Conservation (phyloP, 306 rosid genomes). For the Vicia villosa region DNA sequence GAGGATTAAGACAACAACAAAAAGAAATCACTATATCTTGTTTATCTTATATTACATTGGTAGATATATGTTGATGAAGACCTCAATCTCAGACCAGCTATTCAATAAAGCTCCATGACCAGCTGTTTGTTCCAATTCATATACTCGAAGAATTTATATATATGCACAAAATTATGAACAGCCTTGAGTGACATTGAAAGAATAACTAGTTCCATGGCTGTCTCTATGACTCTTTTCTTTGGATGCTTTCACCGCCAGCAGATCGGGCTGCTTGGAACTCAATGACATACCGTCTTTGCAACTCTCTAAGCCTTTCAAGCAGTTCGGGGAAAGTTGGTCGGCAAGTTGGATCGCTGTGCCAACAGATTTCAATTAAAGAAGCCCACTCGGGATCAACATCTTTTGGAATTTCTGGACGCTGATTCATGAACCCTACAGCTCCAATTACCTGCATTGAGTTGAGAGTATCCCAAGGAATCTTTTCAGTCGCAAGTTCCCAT, state of each 20-base stretch:
- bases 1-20: not conserved
- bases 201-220: slow-evolving; percentile 30
- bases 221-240: slow-evolving; percentile 60
- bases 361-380: slow-evolving; percentile 91
- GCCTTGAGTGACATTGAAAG: slow-evolving; percentile 35
- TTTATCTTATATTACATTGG: slow-evolving; percentile 21
- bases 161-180: slow-evolving; percentile 33
- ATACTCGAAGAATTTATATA: not conserved
- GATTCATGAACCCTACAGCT: slow-evolving; percentile 99
- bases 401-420: slow-evolving; percentile 87
- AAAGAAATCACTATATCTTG: not conserved
- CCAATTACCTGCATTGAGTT: slow-evolving; percentile 99
- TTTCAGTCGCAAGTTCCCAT: slow-evolving; percentile 97
- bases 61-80: slow-evolving; percentile 38
- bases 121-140: slow-evolving; percentile 8
- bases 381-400: slow-evolving; percentile 87
- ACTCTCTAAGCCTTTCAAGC: slow-evolving; percentile 71
- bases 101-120: slow-evolving; percentile 38
- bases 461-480: slow-evolving; percentile 98
- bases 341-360: slow-evolving; percentile 79
- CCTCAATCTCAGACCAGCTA: slow-evolving; percentile 24
- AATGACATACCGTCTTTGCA: slow-evolving; percentile 62
- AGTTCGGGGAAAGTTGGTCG: slow-evolving; percentile 89
- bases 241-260: slow-evolving; percentile 54
- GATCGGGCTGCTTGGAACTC: slow-evolving; percentile 85